phyloP scores from a whole-genome alignment of 129 eudicot genomes.

The Centrapalus pauciflorus region DNA sequence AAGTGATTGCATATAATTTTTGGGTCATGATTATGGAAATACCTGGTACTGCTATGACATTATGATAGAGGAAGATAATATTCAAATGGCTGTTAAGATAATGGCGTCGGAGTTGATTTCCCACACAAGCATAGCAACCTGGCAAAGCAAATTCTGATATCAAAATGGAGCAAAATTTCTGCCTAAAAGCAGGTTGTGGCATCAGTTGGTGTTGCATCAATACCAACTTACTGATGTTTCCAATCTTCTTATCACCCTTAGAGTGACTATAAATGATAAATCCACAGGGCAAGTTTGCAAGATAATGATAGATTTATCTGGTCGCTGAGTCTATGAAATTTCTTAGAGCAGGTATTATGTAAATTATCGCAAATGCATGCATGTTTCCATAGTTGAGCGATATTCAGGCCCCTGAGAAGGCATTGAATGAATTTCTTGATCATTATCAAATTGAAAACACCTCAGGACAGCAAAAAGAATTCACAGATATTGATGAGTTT shows the following conservation, averaged over 20 bases:
- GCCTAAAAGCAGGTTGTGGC: background rate
- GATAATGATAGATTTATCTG: background rate
- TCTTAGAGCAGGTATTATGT: background rate
- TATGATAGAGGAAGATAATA: too few species aligned
- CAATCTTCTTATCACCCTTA: background rate
- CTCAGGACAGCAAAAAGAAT: background rate
- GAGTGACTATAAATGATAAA: background rate
- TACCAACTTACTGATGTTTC: background rate
- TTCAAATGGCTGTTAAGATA: background rate
- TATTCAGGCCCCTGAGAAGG: conserved; percentile 4
- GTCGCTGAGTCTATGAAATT: background rate
- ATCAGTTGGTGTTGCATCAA: background rate
- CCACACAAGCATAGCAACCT: background rate
- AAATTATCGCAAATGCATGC: background rate
- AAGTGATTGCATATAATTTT: background rate
- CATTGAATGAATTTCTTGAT: background rate
- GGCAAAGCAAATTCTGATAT: background rate
- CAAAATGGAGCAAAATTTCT: background rate
- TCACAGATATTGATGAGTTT: background rate
- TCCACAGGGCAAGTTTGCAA: background rate
- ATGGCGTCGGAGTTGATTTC: background rate
- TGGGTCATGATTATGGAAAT: background rate
- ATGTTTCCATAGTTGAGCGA: background rate
- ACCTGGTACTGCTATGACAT: too few species aligned
- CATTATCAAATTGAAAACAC: background rate